Percentiles rank a stretch among this genome's conserved stretches.
phyloP scores from a whole-genome alignment of 495 filamentous ascomycete genomes.

The Annulohypoxylon stygium region DNA sequence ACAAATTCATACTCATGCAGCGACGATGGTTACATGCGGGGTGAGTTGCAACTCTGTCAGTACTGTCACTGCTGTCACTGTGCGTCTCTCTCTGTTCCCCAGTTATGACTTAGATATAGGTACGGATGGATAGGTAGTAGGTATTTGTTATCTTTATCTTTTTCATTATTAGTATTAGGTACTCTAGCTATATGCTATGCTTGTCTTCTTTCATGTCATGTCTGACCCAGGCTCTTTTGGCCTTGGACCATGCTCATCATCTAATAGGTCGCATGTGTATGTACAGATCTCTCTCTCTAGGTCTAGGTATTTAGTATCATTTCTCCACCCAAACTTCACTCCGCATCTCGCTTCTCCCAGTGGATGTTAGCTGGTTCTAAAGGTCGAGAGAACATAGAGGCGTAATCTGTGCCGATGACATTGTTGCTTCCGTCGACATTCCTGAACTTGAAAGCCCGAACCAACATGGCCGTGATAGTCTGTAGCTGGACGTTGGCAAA shows the following conservation, averaged over 20 bases:
- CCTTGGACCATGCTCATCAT: slow-evolving; percentile 34
- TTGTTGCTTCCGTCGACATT: slow-evolving; percentile 76
- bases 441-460: slow-evolving; percentile 79
- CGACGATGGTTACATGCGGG: slow-evolving; percentile 2
- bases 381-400: slow-evolving; percentile 73
- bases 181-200: slow-evolving; percentile 33
- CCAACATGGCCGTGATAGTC: slow-evolving; percentile 83
- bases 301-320: slow-evolving; percentile 11
- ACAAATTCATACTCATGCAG: slow-evolving; percentile 10
- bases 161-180: slow-evolving; percentile 39
- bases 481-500: slow-evolving; percentile 94
- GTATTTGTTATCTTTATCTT: background rate
- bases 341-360: slow-evolving; percentile 71
- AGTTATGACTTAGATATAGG: background rate
- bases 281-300: slow-evolving; percentile 45
- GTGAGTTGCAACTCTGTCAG: background rate
- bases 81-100: background rate
- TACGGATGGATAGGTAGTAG: background rate
- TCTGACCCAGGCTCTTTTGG: slow-evolving; percentile 7
- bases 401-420: slow-evolving; percentile 87
- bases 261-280: slow-evolving; percentile 36
- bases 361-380: slow-evolving; percentile 72
- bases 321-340: background rate
- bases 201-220: slow-evolving; percentile 37
- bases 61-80: background rate